Evolutionary conservation across 257 asterid species (phyloP).

Genomic region (Penstemon barbatus): DNA sequence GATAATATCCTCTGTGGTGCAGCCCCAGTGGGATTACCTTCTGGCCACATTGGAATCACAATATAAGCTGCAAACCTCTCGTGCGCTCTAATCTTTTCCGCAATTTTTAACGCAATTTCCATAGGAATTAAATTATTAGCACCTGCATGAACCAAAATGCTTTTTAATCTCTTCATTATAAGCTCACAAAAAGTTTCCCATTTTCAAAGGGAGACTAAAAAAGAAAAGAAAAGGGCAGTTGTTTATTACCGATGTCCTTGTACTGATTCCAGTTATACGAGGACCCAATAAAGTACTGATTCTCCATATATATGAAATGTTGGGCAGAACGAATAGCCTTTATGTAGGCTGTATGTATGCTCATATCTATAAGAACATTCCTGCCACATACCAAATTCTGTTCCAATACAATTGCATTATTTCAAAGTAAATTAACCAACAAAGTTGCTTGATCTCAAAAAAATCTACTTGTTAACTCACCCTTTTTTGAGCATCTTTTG

Average conservation of each 20-base stretch:
- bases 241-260: constrained; percentile 71
- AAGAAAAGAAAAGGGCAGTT: not conserved
- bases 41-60: constrained; percentile 99
- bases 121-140: constrained; percentile 94
- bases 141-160: constrained; percentile 48
- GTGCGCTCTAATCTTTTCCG: constrained; percentile 78
- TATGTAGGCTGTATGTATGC: constrained; percentile 34
- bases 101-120: constrained; percentile 90
- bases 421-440: constrained; percentile 9
- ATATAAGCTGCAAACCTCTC: constrained; percentile 92
- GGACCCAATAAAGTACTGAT: constrained; percentile 37
- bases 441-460: constrained; percentile 4
- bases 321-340: constrained; percentile 39
- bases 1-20: constrained; percentile 89
- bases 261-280: constrained; percentile 66
- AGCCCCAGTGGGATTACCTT: constrained; percentile 96
- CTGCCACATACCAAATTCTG: constrained; percentile 31
- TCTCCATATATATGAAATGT: constrained; percentile 34
- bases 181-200: not conserved
- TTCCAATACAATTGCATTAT: not conserved
- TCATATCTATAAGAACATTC: constrained; percentile 25
- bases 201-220: not conserved
- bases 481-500: not conserved
- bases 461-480: constrained; percentile 30
- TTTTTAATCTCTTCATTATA: constrained; percentile 1